phyloP scores from a whole-genome alignment of 1,284 basidiomycete genomes.

The Fomitiporia mediterranea region DNA sequence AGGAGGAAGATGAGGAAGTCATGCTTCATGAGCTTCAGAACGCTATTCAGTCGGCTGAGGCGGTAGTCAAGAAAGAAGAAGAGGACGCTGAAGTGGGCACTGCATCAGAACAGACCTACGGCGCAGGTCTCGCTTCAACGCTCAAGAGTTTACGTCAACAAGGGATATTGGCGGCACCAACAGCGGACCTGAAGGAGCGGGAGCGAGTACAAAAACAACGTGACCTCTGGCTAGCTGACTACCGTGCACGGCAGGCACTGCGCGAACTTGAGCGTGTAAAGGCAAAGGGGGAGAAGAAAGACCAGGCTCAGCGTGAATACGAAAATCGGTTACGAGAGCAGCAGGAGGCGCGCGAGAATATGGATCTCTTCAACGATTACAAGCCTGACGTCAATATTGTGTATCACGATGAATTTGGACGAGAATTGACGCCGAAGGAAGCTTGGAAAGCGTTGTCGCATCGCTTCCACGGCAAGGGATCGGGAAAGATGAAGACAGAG shows the following conservation, averaged over 20 bases:
- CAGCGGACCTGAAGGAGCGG: conserved; percentile 67
- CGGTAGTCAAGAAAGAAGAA: conserved; percentile 31
- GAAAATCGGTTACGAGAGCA: conserved; percentile 91
- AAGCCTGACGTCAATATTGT: conserved; percentile 96
- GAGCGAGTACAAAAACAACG: conserved; percentile 82
- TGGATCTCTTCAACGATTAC: conserved; percentile 89
- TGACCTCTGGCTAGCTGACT: conserved; percentile 88
- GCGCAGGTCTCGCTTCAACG: conserved; percentile 82
- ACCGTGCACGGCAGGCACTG: conserved; percentile 69
- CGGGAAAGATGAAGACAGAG: conserved; percentile 91
- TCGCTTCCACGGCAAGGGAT: conserved; percentile 94
- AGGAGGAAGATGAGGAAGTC: conserved; percentile 68
- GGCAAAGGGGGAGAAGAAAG: conserved; percentile 77
- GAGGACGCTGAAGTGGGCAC: conserved; percentile 50
- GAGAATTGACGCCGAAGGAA: conserved; percentile 87
- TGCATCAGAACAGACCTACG: conserved; percentile 67
- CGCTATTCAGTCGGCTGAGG: conserved; percentile 56
- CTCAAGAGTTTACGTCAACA: conserved; percentile 87
- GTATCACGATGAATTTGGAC: conserved; percentile 97
- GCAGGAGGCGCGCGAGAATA: conserved; percentile 78
- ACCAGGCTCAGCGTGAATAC: conserved; percentile 92
- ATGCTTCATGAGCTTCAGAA: conserved; percentile 72
- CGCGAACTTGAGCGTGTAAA: conserved; percentile 78
- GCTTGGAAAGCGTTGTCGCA: conserved; percentile 95
- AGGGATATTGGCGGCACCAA: conserved; percentile 74